These are phyloP conservation scores for Fusarium austroafricanum DNA, from an alignment of 2,329 filamentous ascomycete genomes.

Conservation along the genomic window DNA sequence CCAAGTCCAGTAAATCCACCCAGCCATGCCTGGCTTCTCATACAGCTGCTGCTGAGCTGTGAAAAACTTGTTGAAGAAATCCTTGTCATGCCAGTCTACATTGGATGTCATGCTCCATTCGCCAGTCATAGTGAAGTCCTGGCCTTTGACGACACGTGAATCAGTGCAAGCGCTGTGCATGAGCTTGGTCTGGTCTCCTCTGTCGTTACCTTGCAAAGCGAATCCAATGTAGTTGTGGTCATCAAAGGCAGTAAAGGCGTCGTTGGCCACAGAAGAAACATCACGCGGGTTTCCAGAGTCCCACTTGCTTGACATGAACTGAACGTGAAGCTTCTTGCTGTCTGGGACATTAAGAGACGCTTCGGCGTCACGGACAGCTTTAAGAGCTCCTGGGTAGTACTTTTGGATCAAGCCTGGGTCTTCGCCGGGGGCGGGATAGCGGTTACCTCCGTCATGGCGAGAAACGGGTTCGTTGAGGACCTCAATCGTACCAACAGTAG, in stretches of 20 bases:
- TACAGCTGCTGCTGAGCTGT: conserved; percentile 36
- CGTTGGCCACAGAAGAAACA: conserved; percentile 7
- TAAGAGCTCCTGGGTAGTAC: conserved; percentile 25
- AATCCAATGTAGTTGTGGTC: conserved; percentile 39
- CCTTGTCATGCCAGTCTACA: conserved; percentile 22
- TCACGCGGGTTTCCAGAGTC: conserved; percentile 27
- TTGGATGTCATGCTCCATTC: conserved; percentile 38
- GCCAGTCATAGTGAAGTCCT: conserved; percentile 28
- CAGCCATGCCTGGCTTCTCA: conserved; percentile 32
- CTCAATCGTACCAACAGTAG: conserved; percentile 19
- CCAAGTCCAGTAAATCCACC: conserved; percentile 38
- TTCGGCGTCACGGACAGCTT: conserved; percentile 26
- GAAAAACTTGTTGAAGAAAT: conserved; percentile 35
- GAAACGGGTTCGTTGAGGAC: conserved; percentile 37
- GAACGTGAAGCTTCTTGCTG: conserved; percentile 31
- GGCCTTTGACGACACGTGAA: conserved; percentile 14
- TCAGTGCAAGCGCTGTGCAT: conserved; percentile 36
- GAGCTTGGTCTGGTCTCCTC: conserved; percentile 2
- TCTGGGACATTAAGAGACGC: background rate
- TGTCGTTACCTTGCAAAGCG: background rate
- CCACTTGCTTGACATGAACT: conserved; percentile 40
- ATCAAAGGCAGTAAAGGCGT: conserved; percentile 16
- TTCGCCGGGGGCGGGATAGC: conserved; percentile 30
- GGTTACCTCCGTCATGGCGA: conserved; percentile 8
- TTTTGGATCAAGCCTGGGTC: conserved; percentile 29